Conservation (phyloP, 2,329 filamentous ascomycete species). For the Ophiostoma sp. region DNA sequence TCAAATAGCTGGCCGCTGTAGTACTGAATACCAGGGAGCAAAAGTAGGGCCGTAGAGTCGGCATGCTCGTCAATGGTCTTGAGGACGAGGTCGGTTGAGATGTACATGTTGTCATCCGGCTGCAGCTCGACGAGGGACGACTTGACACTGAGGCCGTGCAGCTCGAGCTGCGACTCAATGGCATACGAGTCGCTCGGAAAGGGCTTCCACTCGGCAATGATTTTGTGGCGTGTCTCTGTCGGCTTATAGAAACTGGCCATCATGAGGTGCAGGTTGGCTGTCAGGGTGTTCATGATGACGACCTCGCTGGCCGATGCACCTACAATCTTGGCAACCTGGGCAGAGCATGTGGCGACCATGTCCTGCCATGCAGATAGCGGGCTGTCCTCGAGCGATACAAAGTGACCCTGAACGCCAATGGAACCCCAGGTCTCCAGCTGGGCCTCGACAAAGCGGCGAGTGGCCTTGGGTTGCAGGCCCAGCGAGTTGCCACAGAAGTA, state of each 20-base stretch:
- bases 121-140: conserved; percentile 70
- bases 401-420: conserved; percentile 81
- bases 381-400: conserved; percentile 61
- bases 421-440: conserved; percentile 80
- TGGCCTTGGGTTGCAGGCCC: conserved; percentile 71
- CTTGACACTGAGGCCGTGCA: conserved; percentile 61
- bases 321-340: conserved; percentile 65
- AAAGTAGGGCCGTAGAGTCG: conserved; percentile 64
- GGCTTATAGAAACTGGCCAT: conserved; percentile 82
- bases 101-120: conserved; percentile 54
- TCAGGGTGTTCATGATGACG: conserved; percentile 83
- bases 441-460: conserved; percentile 59
- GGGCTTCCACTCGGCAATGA: conserved; percentile 83
- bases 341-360: conserved; percentile 68
- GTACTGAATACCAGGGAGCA: conserved; percentile 85
- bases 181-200: conserved; percentile 90
- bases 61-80: conserved; percentile 69
- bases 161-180: conserved; percentile 71
- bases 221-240: conserved; percentile 60
- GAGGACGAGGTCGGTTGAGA: conserved; percentile 67
- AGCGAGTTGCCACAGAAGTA: conserved; percentile 91
- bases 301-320: conserved; percentile 73
- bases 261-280: conserved; percentile 72
- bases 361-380: conserved; percentile 63
- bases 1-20: conserved; percentile 88